Base-by-base conservation (phyloP, 2,329 filamentous ascomycete genomes). In the Botrytis byssoidea region DNA sequence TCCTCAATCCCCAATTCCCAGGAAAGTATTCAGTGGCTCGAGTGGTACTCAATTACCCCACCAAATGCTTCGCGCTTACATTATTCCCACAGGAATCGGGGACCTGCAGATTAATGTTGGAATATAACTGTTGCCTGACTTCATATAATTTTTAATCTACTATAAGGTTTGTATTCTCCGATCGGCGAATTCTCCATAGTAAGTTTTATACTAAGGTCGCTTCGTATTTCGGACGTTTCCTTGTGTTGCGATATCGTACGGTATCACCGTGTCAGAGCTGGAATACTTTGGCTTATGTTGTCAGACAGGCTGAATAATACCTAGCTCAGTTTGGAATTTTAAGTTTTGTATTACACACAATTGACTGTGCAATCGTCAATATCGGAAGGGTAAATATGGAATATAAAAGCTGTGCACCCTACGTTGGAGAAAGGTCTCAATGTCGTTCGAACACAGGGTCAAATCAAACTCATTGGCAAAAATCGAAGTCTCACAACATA, bases 331-430 rank as follows among this genome's bases (percentile, higher is more conserved):
- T 32, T 59, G 40, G 63, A 68, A 40, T n/a, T 48, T 40, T 40
- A 46, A 42, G 29, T 32, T 46, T 46, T 44, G 48, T 59, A 22
- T 57, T 40, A 65, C 60, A 59, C 63, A 67, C 55, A 40, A 25
- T n/a, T 42, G 22, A 48, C 37, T 12, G 29, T 48, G 29, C 14
- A 46, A 20, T 67, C 22, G 46, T 35, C 32, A 42, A 37, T 60
- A 61, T 65, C 37, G 37, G 71, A 69, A 69, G 51, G 32, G 40
- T 25, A 72, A 72, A 72, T 69, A 72, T 68, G 51, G 35, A 40
- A 63, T 69, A 72, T 72, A 72, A 72, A 72, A 51, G 37, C 67
- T 72, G 63, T 72, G 51, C 51, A 46, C 71, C 71, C 71, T 59
- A 46, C 65, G 29, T 67, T 68, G 64, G 67, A 60, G 25, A 37